Base-by-base conservation (phyloP, 148 eudicot genomes). In the Polygonum maritimum region DNA sequence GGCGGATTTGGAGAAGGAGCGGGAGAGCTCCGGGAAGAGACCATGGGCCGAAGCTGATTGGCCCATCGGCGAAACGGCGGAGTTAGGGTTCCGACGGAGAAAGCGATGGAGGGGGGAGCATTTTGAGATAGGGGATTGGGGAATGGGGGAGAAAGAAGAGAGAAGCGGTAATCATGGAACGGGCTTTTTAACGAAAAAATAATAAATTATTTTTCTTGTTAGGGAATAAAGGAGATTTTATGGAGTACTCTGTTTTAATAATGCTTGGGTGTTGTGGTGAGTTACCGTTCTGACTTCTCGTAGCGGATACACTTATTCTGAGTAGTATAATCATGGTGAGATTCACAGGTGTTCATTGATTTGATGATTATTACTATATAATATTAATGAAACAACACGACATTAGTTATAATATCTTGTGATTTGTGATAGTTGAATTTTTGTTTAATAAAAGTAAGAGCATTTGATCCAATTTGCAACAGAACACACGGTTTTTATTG, bases 21-120 rank as follows among this genome's bases (percentile, higher is more conserved):
- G 75, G 18, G 57, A 48, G 52, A 73, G 75, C 75, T 73, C 75
- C 55, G 75, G 75, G 39, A 51, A 44, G 39, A 19, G 75, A 47
- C 75, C 75, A 73, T 48, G 75, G 75, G 44, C 38, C 18, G 75
- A 73, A 48, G 75, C 39, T 22, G 52, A 48, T 35, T 73, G 75
- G 57, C 75, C 75, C 75, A 73, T 73, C 62, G 69, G 31, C 12
- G 69, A 62, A 16, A 16, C 63, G 63, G 33, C 63, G 69, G 69
- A 16, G 69, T 67, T 67, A 67, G 71, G 71, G 71, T 67, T 67
- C 71, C 71, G 71, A 36, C 71, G 71, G 71, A 67, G 71, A 67
- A 67, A 67, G 16, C 71, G 44, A 67, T 35, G 44, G 71, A 8
- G 41, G 3, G 5, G 41, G 16, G 19, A 36, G 16, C 19, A 35